These are phyloP conservation scores for Hymenoscyphus fructigenus DNA, from an alignment of 2,329 filamentous ascomycete genomes.

Conservation along the genomic window DNA sequence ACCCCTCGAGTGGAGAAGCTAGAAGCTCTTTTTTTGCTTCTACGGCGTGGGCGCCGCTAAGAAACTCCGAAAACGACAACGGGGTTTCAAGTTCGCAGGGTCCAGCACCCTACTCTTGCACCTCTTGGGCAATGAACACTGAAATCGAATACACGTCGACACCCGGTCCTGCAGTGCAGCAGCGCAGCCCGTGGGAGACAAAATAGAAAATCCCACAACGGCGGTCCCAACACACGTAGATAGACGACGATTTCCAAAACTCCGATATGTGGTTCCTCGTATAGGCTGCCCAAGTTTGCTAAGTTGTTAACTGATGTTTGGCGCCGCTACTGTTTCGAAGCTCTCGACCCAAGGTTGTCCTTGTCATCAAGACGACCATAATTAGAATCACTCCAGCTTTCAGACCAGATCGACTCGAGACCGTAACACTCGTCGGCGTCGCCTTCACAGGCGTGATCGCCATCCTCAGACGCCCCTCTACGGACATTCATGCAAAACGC, in stretches of 20 bases:
- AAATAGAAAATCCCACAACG: neutral
- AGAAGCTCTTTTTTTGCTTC: constrained; percentile 1
- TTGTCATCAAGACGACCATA: neutral
- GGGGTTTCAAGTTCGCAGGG: constrained; percentile 1
- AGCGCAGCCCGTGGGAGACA: neutral
- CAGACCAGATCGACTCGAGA: neutral
- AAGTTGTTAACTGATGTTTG: neutral
- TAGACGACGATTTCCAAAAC: too few species aligned
- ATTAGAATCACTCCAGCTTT: neutral
- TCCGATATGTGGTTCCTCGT: too few species aligned
- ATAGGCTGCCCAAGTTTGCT: too few species aligned
- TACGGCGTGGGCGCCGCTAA: neutral
- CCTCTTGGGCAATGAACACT: neutral
- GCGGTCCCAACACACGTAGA: neutral
- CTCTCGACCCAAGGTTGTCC: neutral
- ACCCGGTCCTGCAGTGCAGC: neutral
- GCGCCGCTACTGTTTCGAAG: neutral
- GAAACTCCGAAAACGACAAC: constrained; percentile 1
- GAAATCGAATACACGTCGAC: too few species aligned
- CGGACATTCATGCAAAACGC: neutral
- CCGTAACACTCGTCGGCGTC: neutral
- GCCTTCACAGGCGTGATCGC: neutral
- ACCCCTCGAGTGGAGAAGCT: constrained; percentile 1
- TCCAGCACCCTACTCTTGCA: neutral
- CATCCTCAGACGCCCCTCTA: constrained; percentile 2